Evolutionary conservation across 495 filamentous ascomycete species (phyloP).

Genomic region (Chlorociboria aeruginascens): DNA sequence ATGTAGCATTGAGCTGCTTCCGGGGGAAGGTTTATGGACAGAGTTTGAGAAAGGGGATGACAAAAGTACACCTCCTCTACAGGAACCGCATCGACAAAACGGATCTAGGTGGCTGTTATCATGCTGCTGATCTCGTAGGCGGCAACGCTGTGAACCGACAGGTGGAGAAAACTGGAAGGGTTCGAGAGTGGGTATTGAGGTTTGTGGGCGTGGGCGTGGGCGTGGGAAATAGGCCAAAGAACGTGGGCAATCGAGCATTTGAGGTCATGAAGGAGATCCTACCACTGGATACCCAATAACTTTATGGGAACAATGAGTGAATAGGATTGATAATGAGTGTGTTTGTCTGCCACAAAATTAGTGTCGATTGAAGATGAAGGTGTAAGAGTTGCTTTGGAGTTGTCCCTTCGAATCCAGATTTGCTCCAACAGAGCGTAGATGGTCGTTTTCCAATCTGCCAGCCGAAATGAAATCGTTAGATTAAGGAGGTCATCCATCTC

Average conservation of each 20-base stretch:
- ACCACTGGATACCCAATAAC: conserved; percentile 39
- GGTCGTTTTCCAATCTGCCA: too few species aligned
- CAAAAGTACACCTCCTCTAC: conserved; percentile 58
- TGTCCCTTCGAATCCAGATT: too few species aligned
- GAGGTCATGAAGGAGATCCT: conserved; percentile 17
- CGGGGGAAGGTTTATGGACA: conserved; percentile 66
- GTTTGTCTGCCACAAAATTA: too few species aligned
- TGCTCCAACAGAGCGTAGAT: too few species aligned
- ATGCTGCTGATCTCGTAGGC: conserved; percentile 24
- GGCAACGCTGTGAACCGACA: conserved; percentile 28
- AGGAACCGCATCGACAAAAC: conserved; percentile 28
- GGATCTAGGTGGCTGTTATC: conserved; percentile 32
- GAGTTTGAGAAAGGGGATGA: conserved; percentile 55
- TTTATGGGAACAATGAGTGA: too few species aligned
- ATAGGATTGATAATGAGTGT: too few species aligned
- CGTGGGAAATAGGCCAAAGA: not conserved
- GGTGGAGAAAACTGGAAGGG: conserved; percentile 50
- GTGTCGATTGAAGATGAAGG: too few species aligned
- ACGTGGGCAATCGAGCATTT: not conserved
- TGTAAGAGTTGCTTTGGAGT: too few species aligned
- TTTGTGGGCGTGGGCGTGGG: conserved; percentile 46
- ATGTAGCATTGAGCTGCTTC: conserved; percentile 66
- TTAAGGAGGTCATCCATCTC: too few species aligned
- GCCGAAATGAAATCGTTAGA: too few species aligned
- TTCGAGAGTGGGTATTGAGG: conserved; percentile 60